Base-by-base conservation (phyloP, 352 stramenopile genomes). In the Pythium phragmitis region DNA sequence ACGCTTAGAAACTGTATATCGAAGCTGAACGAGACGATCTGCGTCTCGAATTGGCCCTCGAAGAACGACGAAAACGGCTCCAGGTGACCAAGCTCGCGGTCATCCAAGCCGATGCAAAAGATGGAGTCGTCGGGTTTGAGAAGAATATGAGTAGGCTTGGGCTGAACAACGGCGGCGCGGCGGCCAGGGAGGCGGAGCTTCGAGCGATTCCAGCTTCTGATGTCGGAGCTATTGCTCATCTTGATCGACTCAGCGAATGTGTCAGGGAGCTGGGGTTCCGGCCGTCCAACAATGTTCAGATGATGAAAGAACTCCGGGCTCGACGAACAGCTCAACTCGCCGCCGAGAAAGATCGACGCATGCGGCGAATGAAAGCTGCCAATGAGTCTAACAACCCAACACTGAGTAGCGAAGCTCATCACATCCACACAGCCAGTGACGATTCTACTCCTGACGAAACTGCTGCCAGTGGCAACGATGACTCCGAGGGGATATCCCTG, bases 261-360 rank as follows among this genome's bases (percentile, higher is more conserved):
- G 80, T 91, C 1, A 64, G 82, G 7, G 65, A 76, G 43, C 69
- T 87, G 50, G 67, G 81, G n/a, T 91, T 92, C 52, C 72, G 83
- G 0, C 83, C 81, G 12, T 88, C 83, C 3, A 91, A 85, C 63
- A 92, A 92, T 49, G 48, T 91, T 19, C 80, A 91, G 60, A 92
- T 92, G 83, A 91, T 92, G 83, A 91, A 89, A 64, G 83, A 92
- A 36, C 69, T 92, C 1, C 80, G 80, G 23, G 79, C 81, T 48
- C 70, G 80, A n/a, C 75, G 81, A 9, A 85, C 87, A 60, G 74
- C 79, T 14, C 83, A 92, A 48, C 58, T 89, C 2, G 79, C 74
- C 51, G 81, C 79, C 19, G 81, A 91, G 52, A 89, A 88, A 23
- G 83, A 92, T 53, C 76, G 81, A 5, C 70, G 78, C 12, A 70